Evolutionary conservation across 345 rosid genomes (phyloP), one percentile per base, ranked within the genome.

Genomic region (Cardiospermum halicacabum): DNA sequence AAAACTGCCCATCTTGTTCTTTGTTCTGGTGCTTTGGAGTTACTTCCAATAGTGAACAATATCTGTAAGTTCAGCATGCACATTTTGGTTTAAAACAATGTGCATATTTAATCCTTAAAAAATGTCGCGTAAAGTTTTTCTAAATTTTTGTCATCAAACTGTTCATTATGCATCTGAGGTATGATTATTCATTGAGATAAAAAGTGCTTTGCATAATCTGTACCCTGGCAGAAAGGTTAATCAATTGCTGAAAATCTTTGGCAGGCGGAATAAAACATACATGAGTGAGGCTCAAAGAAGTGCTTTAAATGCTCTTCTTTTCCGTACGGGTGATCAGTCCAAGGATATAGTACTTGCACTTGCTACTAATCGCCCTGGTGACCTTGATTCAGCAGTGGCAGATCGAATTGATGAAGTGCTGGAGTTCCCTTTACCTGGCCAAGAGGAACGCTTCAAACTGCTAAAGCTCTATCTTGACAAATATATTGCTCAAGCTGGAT

Each of bases 251-350:
- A 2, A n/a, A n/a, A 19, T 43, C 71, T 53, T 58, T 57, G 72
- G 75, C 82, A 88, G 97, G 84, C 81, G 96, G 67, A 94, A 91
- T 78, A 94, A 91, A 80, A 94, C 83, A 65, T 86, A 85, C 74
- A 91, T 91, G 97, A 94, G 99, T 72, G 97, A 94, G 87, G 97
- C 97, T 27, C 99, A 93, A 73, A 78, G 97, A 71, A 94, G 99
- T 72, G 97, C 97, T 56, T 78, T 94, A 8, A 94, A 94, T 72
- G 96, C 99, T 5, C 92, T 91, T 15, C 99, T 94, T 67, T 94
- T 78, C 74, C 91, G 88, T 8, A 94, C 96, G 0, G 97, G 99
- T 48, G 96, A 91, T 77, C 97, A 94, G 73, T 94, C 96, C 70
- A 91, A 94, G 77, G 97, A 94, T 68, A 84, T 87, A 66, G 96